Evolutionary conservation across 2,329 filamentous ascomycete species (phyloP).

Genomic region (Sporothrix curviconia): DNA sequence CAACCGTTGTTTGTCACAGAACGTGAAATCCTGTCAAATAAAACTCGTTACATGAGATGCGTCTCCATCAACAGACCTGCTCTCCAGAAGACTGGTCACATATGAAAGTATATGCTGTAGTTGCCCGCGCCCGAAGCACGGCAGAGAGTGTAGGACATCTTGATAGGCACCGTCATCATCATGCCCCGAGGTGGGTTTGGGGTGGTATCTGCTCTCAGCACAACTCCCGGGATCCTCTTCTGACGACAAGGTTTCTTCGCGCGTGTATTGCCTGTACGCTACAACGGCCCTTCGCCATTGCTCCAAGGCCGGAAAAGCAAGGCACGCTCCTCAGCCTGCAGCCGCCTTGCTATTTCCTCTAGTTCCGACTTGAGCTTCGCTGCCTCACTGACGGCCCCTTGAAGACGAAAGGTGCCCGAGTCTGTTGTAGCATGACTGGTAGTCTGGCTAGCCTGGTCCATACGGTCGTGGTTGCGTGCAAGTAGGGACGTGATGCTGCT

Average conservation of each 20-base stretch:
- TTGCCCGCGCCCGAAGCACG: neutral
- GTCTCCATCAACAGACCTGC: too few relatives aligned
- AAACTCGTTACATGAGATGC: neutral
- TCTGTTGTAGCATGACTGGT: neutral
- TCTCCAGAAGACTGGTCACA: too few relatives aligned
- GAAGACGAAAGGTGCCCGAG: neutral
- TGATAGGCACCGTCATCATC: neutral
- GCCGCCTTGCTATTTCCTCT: neutral
- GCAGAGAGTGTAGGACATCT: neutral
- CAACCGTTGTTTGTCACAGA: too few relatives aligned
- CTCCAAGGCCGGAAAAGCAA: neutral
- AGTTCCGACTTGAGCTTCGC: neutral
- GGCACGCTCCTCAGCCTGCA: neutral
- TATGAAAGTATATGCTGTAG: neutral
- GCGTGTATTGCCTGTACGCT: neutral
- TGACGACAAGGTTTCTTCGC: too few relatives aligned
- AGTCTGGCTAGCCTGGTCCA: neutral
- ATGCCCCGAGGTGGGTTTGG: neutral
- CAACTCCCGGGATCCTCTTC: too few relatives aligned
- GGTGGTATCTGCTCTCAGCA: too few relatives aligned
- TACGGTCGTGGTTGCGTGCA: neutral
- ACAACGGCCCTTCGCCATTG: conserved; percentile 2
- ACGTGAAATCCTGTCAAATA: neutral
- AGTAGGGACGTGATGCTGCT: neutral
- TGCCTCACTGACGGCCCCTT: neutral